A percentile compares a stretch with the other conserved stretches of the same genome.
Conservation (phyloP, 1,284 basidiomycete genomes). For the Puccinia hordei region DNA sequence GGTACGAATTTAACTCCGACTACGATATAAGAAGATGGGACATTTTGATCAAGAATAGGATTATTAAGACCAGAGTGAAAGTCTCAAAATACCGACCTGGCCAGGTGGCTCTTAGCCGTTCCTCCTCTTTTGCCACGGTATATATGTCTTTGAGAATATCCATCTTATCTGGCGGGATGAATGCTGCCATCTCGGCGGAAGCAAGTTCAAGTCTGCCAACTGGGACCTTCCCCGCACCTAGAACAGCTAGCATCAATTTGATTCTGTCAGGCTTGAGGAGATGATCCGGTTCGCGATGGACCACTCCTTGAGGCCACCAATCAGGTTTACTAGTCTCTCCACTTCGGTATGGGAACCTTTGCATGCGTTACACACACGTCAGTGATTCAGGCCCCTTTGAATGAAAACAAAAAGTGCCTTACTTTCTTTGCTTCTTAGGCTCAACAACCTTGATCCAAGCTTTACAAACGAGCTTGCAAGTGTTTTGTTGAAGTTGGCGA, state of each 20-base stretch:
- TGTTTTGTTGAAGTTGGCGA: slow-evolving; percentile 62
- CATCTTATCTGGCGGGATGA: slow-evolving; percentile 62
- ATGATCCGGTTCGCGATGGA: slow-evolving; percentile 65
- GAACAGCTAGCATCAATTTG: slow-evolving; percentile 61
- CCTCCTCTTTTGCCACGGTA: slow-evolving; percentile 62
- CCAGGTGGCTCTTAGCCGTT: slow-evolving; percentile 29
- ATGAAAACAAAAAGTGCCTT: neutral
- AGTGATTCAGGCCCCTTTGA: slow-evolving; percentile 5
- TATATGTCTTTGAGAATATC: slow-evolving; percentile 63
- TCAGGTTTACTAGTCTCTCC: slow-evolving; percentile 63
- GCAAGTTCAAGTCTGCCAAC: slow-evolving; percentile 62
- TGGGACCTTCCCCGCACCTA: slow-evolving; percentile 60
- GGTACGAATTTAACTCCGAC: slow-evolving; percentile 25
- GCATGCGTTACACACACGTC: neutral
- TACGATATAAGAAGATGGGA: neutral
- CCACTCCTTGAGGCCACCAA: slow-evolving; percentile 64
- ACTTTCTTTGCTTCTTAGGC: slow-evolving; percentile 64
- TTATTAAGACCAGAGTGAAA: neutral
- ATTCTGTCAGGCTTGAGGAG: slow-evolving; percentile 62
- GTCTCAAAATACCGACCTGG: neutral
- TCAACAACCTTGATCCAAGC: slow-evolving; percentile 65
- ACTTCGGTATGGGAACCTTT: slow-evolving; percentile 62
- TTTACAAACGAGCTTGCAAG: slow-evolving; percentile 64
- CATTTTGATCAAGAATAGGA: neutral
- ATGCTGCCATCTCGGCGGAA: slow-evolving; percentile 62